Evolutionary conservation across 2,329 filamentous ascomycete species (phyloP).

Genomic region (Aspergillus brasiliensis): DNA sequence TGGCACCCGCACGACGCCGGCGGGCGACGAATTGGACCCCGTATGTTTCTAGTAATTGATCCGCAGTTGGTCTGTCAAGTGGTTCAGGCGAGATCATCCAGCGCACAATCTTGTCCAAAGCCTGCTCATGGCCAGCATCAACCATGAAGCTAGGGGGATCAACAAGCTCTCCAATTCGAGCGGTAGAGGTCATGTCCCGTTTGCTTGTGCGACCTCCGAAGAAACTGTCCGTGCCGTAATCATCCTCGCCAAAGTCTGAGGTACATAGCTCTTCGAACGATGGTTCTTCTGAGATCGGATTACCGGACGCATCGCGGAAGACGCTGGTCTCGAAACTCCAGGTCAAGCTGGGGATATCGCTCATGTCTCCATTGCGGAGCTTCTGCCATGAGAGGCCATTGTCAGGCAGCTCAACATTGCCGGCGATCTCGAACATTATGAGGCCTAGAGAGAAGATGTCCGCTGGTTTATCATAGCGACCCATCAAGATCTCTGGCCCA

Average conservation of each 20-base stretch:
- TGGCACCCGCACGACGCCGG: constrained; percentile 83
- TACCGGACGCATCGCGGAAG: constrained; percentile 72
- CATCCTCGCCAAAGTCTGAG: constrained; percentile 49
- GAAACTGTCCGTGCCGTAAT: constrained; percentile 43
- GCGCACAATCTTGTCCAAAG: constrained; percentile 79
- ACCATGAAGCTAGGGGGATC: constrained; percentile 86
- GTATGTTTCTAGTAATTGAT: constrained; percentile 70
- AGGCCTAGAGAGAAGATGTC: constrained; percentile 94
- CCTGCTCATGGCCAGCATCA: constrained; percentile 69
- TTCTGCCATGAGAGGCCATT: constrained; percentile 91
- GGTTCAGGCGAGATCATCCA: constrained; percentile 86
- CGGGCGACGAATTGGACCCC: constrained; percentile 78
- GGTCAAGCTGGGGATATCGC: constrained; percentile 83
- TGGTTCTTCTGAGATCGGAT: constrained; percentile 56
- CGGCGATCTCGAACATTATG: constrained; percentile 91
- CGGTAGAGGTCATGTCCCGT: constrained; percentile 31
- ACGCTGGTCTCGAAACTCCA: constrained; percentile 73
- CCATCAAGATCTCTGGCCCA: constrained; percentile 85
- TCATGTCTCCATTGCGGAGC: constrained; percentile 84
- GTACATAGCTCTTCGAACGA: constrained; percentile 48
- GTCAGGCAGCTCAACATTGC: constrained; percentile 90
- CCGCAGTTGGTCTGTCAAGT: constrained; percentile 69
- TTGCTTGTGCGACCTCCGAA: constrained; percentile 29
- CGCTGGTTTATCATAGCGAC: constrained; percentile 83
- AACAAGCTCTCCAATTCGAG: constrained; percentile 59